Conservation (phyloP, 345 rosid genomes). For the Citrus sinensis region DNA sequence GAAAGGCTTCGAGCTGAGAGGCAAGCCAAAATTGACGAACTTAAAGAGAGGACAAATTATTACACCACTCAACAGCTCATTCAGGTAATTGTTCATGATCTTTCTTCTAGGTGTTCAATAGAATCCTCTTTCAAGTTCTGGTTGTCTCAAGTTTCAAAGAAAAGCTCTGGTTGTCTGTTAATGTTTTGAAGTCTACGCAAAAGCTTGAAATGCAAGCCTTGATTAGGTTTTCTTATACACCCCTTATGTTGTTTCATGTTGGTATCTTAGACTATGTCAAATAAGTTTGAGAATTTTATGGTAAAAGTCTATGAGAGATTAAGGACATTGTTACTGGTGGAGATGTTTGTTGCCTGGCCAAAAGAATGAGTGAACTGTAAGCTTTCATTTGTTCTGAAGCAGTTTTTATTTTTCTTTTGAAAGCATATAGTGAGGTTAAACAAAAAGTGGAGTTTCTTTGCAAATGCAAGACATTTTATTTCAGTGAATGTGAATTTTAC, state of each 20-base stretch:
- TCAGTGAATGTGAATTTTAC: not conserved
- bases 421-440: not conserved
- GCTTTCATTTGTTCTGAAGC: not conserved
- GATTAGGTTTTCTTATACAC: not conserved
- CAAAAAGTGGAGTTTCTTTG: not conserved
- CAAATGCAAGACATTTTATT: not conserved
- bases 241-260: not conserved
- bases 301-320: not conserved
- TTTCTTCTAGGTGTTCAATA: not conserved
- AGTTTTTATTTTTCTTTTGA: not conserved
- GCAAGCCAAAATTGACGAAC: slow-evolving; percentile 86
- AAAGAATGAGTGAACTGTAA: not conserved
- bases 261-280: not conserved
- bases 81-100: slow-evolving; percentile 48
- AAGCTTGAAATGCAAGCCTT: not conserved
- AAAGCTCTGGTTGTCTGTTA: not conserved
- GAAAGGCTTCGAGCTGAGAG: slow-evolving; percentile 87
- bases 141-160: no score
- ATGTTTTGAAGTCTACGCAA: not conserved
- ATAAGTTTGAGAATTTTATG: no score
- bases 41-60: slow-evolving; percentile 91
- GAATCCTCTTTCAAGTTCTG: not conserved
- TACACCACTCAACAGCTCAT: slow-evolving; percentile 90
- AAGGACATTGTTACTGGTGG: not conserved
- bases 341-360: not conserved